Conservation (phyloP, 208 protist genomes). For the Kentomonas sorsogonicus region DNA sequence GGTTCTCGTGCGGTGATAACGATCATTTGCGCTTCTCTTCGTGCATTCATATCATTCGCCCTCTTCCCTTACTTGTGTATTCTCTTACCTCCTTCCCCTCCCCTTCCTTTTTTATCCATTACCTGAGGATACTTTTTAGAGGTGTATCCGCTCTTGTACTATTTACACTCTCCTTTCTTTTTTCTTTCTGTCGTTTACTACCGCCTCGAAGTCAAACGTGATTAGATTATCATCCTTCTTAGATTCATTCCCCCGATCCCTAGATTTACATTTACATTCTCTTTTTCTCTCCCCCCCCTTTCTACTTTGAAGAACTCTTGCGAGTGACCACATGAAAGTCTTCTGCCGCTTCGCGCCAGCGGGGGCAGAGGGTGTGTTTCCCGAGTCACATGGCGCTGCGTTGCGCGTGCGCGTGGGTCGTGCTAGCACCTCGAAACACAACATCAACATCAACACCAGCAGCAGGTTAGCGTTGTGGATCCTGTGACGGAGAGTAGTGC, state of each 20-base stretch:
- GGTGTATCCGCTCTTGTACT: no score
- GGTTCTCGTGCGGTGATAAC: no score
- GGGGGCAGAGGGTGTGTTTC: background rate
- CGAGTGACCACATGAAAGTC: conserved; percentile 30
- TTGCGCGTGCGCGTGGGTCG: background rate
- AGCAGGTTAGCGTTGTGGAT: conserved; percentile 23
- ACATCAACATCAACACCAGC: background rate
- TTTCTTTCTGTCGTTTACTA: no score
- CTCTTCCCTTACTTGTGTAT: background rate
- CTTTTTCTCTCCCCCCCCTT: conserved; percentile 1
- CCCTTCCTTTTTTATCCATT: conserved; percentile 8
- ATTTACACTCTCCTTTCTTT: no score
- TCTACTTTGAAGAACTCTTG: background rate
- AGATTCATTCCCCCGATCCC: no score
- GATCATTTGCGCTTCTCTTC: no score
- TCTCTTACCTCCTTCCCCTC: conserved; percentile 3
- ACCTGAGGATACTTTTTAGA: no score
- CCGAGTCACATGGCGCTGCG: background rate
- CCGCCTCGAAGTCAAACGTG: no score
- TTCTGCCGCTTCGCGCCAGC: conserved; percentile 53
- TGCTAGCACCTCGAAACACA: background rate
- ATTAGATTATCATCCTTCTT: no score
- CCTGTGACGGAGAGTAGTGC: conserved; percentile 30
- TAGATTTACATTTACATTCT: conserved; percentile 2
- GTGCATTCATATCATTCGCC: conserved; percentile 1